Conservation (phyloP, 768 basidiomycete species). For the Amanita rubescens region DNA sequence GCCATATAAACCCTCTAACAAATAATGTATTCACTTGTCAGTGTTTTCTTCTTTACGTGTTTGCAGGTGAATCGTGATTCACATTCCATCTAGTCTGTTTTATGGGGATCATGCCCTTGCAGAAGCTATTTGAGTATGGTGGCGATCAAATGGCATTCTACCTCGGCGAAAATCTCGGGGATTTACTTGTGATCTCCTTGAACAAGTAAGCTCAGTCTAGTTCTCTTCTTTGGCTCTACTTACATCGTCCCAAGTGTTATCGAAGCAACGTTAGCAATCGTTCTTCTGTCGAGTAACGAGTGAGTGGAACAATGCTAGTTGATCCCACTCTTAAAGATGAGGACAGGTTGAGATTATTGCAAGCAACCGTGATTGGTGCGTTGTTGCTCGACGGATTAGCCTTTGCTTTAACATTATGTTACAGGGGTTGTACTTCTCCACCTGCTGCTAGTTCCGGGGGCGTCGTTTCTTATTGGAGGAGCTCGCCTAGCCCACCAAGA, state of each 20-base stretch:
- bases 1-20: slow-evolving; percentile 22
- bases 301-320: slow-evolving; percentile 26
- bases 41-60: slow-evolving; percentile 18
- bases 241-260: slow-evolving; percentile 39
- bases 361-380: slow-evolving; percentile 63
- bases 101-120: slow-evolving; percentile 58
- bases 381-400: not conserved
- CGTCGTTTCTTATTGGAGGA: slow-evolving; percentile 65
- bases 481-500: slow-evolving; percentile 61
- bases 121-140: slow-evolving; percentile 60
- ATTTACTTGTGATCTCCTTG: slow-evolving; percentile 55
- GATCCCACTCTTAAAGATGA: not conserved
- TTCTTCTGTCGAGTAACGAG: slow-evolving; percentile 66
- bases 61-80: not conserved
- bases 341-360: slow-evolving; percentile 50
- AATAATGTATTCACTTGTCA: slow-evolving; percentile 37
- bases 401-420: not conserved
- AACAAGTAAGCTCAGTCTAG: slow-evolving; percentile 46
- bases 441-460: slow-evolving; percentile 62
- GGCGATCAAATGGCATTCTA: slow-evolving; percentile 51
- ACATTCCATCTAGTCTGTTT: slow-evolving; percentile 42
- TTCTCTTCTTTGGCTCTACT: not conserved
- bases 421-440: slow-evolving; percentile 68
- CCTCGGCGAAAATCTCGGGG: slow-evolving; percentile 55
- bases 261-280: slow-evolving; percentile 65